A percentile compares a stretch with the other conserved stretches of the same genome.
These are phyloP conservation scores for Suillus variegatus DNA, from an alignment of 768 basidiomycete genomes.

Conservation along the genomic window DNA sequence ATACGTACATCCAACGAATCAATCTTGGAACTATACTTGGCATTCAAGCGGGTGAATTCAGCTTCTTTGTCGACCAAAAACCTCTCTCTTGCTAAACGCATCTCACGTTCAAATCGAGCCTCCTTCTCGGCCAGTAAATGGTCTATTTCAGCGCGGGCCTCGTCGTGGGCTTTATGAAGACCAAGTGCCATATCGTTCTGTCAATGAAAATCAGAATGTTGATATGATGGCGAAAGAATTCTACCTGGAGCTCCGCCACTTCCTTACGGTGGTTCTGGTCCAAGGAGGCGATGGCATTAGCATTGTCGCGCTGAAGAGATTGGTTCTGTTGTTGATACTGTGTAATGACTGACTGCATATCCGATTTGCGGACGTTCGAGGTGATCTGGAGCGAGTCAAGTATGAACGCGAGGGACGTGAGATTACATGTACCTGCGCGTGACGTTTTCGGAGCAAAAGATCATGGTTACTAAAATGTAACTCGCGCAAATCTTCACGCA, in stretches of 20 bases:
- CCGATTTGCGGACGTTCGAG: neutral
- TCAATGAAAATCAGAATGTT: neutral
- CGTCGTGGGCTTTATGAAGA: neutral
- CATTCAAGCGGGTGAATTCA: neutral
- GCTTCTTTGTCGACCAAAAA: neutral
- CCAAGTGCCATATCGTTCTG: neutral
- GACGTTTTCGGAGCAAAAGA: neutral
- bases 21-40: neutral
- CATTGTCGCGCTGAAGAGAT: neutral
- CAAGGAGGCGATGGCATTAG: neutral
- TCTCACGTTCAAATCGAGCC: neutral
- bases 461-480: neutral
- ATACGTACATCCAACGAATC: neutral
- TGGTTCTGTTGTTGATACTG: neutral
- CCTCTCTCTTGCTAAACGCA: neutral
- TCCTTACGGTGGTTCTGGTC: neutral
- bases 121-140: neutral
- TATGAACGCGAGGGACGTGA: neutral
- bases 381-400: neutral
- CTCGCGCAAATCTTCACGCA: neutral
- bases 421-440: neutral
- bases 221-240: neutral
- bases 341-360: neutral
- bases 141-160: neutral
- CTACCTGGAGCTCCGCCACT: neutral